Evolutionary conservation across 805 yeast species (phyloP), one percentile per base, ranked within the genome.

Genomic region (Metschnikowia peoriensis): DNA sequence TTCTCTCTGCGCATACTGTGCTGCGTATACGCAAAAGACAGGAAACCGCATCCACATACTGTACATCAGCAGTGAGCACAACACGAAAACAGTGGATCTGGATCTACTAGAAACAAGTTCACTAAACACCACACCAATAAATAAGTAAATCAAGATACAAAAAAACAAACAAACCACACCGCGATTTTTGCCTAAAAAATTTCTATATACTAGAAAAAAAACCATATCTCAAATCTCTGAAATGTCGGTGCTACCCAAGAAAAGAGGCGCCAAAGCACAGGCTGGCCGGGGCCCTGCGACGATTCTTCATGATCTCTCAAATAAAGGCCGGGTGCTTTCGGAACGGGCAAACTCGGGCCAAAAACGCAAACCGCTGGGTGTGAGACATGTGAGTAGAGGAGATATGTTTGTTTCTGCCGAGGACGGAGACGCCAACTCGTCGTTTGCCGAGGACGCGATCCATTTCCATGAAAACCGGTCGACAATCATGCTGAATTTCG

Each of bases 401-500:
- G 63, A 59, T 39, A 51, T 60, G 56, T 60, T 60, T 46, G 60
- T 59, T 28, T 38, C 51, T n/a, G 32, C 47, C 2, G 54, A 46
- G 10, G 59, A 56, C 14, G 54, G 52, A 28, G 58, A 52, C 16
- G 59, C 56, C 38, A 58, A 60, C 40, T 43, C 58, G 15, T 54
- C 60, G 32, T 55, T 60, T 42, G 63, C 59, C 11, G 78, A 74
- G 41, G 72, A 70, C 44, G 75, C 74, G 51, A 74, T 75, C 46
- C 70, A 69, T 49, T 75, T 75, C 56, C 72, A 72, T 53, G 76
- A 72, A 46, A 75, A 75, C 60, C 70, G 62, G 51, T 70, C 73
- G 51, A 73, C 78, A 16, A 74, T 75, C 52, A 60, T 75, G 58
- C 67, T 75, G 38, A 74, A 59, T 28, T 77, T 76, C 59, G 80